These are phyloP conservation scores for Coleophoma crateriformis DNA, from an alignment of 2,329 filamentous ascomycete species.

Conservation along the genomic window DNA sequence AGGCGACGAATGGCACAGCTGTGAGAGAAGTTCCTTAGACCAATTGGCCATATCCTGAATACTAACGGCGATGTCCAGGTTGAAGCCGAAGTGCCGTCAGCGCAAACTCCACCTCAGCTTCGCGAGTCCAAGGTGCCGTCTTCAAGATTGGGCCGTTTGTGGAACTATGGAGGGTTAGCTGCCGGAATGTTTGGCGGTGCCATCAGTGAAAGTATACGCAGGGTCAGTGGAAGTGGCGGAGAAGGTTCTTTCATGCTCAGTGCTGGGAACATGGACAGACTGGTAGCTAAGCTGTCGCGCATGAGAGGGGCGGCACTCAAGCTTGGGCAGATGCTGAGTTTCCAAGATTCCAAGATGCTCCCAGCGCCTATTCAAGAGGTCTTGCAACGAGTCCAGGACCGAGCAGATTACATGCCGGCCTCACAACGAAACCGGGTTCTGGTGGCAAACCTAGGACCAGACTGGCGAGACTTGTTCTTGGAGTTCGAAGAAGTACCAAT, in stretches of 20 bases:
- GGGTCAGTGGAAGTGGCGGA: slow-evolving; percentile 65
- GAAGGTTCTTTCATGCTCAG: slow-evolving; percentile 81
- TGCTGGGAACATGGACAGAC: slow-evolving; percentile 82
- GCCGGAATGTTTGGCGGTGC: slow-evolving; percentile 95
- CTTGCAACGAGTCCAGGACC: slow-evolving; percentile 89
- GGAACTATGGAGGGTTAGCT: slow-evolving; percentile 91
- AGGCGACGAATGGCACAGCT: slow-evolving; percentile 25
- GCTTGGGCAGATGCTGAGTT: slow-evolving; percentile 95
- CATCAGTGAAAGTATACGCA: slow-evolving; percentile 76
- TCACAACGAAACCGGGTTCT: slow-evolving; percentile 88
- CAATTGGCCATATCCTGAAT: slow-evolving; percentile 30
- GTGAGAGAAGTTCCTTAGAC: slow-evolving; percentile 14
- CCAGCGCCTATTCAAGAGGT: slow-evolving; percentile 83
- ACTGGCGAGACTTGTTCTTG: slow-evolving; percentile 80
- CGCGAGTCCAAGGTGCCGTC: slow-evolving; percentile 88
- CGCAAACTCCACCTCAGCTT: slow-evolving; percentile 55
- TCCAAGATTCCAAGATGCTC: slow-evolving; percentile 95
- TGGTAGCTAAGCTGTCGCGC: slow-evolving; percentile 86
- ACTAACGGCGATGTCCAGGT: slow-evolving; percentile 34
- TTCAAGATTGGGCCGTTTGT: slow-evolving; percentile 77
- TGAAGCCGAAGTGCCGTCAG: slow-evolving; percentile 14
- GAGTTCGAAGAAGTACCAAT: slow-evolving; percentile 89
- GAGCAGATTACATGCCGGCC: slow-evolving; percentile 95
- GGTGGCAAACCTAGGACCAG: slow-evolving; percentile 66
- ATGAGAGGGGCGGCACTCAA: slow-evolving; percentile 98